Percentiles rank a stretch among this genome's conserved stretches.
Conservation (phyloP, 2,329 filamentous ascomycete species). For the Exophiala oligosperma region DNA sequence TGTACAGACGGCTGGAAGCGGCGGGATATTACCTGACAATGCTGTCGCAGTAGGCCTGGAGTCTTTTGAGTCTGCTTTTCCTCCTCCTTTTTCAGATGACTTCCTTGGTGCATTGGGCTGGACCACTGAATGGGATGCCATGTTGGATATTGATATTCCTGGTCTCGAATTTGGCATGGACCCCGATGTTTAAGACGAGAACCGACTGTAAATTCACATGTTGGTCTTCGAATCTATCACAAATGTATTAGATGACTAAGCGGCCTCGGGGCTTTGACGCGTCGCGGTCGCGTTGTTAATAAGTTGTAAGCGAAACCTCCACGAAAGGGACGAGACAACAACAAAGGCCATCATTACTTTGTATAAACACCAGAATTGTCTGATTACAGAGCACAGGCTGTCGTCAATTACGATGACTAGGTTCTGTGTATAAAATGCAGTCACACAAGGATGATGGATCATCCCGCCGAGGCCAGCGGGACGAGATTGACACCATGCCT, state of each 20-base stretch:
- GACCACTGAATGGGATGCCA: conserved; percentile 25
- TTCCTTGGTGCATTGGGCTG: conserved; percentile 26
- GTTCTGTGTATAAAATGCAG: neutral
- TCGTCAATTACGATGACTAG: too few species aligned
- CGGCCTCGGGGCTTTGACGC: too few species aligned
- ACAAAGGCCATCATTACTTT: too few species aligned
- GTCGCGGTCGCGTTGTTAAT: too few species aligned
- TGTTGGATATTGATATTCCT: neutral
- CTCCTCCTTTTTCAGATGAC: conserved; percentile 17
- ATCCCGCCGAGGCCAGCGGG: neutral
- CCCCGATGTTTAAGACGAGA: neutral
- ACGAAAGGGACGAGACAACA: too few species aligned
- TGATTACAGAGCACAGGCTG: too few species aligned
- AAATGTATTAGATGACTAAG: too few species aligned
- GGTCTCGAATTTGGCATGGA: neutral
- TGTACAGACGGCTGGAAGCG: neutral
- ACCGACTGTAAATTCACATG: neutral
- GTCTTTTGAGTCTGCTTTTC: neutral
- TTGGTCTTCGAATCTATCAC: neutral
- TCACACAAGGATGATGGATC: neutral
- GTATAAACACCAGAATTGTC: too few species aligned
- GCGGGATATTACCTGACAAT: conserved; percentile 1
- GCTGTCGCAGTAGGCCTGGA: conserved; percentile 15
- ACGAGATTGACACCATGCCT: conserved; percentile 29
- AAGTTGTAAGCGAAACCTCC: too few species aligned